Evolutionary conservation across 2,329 filamentous ascomycete species (phyloP).

Genomic region (Apiospora sp.): DNA sequence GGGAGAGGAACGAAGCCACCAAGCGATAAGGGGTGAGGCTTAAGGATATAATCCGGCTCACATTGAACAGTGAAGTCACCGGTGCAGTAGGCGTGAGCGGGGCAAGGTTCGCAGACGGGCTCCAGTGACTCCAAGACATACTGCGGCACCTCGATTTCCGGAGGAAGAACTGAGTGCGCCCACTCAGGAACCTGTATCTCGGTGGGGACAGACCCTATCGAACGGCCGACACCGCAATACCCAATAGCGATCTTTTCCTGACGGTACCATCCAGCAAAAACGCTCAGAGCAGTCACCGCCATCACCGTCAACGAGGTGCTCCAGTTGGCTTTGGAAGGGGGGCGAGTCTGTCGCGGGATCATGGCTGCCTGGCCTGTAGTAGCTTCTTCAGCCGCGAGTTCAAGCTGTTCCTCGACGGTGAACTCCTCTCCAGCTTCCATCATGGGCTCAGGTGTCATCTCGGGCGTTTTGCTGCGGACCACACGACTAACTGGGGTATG

Average conservation of each 20-base stretch:
- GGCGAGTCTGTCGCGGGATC: slow-evolving; percentile 46
- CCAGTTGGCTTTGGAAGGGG: slow-evolving; percentile 53
- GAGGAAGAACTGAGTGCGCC: slow-evolving; percentile 47
- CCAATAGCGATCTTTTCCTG: slow-evolving; percentile 97
- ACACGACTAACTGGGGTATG: slow-evolving; percentile 60
- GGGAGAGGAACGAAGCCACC: slow-evolving; percentile 83
- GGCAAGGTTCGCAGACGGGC: slow-evolving; percentile 89
- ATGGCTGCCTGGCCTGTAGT: slow-evolving; percentile 58
- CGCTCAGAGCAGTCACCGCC: slow-evolving; percentile 71
- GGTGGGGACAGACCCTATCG: slow-evolving; percentile 61
- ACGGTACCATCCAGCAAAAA: slow-evolving; percentile 84
- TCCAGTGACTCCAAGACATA: slow-evolving; percentile 74
- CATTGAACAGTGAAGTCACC: slow-evolving; percentile 79
- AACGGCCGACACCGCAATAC: slow-evolving; percentile 86
- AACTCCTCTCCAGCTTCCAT: slow-evolving; percentile 88
- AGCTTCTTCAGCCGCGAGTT: slow-evolving; percentile 75
- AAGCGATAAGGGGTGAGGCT: slow-evolving; percentile 83
- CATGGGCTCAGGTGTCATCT: slow-evolving; percentile 39
- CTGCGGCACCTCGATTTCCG: slow-evolving; percentile 74
- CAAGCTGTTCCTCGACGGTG: slow-evolving; percentile 87
- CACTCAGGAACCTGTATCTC: slow-evolving; percentile 52
- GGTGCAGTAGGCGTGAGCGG: slow-evolving; percentile 89
- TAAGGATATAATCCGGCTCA: slow-evolving; percentile 86
- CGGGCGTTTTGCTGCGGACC: slow-evolving; percentile 44
- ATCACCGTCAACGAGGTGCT: slow-evolving; percentile 76